These are phyloP conservation scores for Phyllosticta citribraziliensis DNA, from an alignment of 2,329 filamentous ascomycete genomes.

Conservation along the genomic window DNA sequence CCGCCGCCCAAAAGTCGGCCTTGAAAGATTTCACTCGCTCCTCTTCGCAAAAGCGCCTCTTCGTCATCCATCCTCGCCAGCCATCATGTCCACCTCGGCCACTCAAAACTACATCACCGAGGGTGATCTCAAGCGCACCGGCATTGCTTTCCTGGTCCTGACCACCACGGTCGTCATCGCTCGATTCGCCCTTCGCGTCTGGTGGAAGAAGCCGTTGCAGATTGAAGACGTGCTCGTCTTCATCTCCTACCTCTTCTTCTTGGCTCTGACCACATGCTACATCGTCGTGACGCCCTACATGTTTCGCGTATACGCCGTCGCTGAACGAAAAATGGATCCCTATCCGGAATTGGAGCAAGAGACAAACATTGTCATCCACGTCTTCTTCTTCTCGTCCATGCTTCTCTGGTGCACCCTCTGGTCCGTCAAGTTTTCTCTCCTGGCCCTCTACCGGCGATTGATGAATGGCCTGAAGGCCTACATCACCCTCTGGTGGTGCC, in stretches of 20 bases:
- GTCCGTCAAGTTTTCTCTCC: slow-evolving; percentile 32
- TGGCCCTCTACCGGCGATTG: slow-evolving; percentile 31
- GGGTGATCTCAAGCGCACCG: slow-evolving; percentile 12
- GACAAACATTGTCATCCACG: slow-evolving; percentile 21
- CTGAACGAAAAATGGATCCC: slow-evolving; percentile 14
- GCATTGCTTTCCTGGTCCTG: slow-evolving; percentile 14
- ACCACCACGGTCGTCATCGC: slow-evolving; percentile 16
- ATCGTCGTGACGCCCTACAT: slow-evolving; percentile 26
- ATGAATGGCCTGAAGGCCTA: slow-evolving; percentile 25
- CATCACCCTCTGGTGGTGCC: slow-evolving; percentile 28
- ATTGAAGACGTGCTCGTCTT: slow-evolving; percentile 20
- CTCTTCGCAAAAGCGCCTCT: not conserved
- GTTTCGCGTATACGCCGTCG: slow-evolving; percentile 21
- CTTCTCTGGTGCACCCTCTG: slow-evolving; percentile 32
- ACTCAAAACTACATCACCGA: slow-evolving; percentile 15
- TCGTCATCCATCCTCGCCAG: not conserved
- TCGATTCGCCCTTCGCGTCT: slow-evolving; percentile 2
- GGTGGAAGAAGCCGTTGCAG: not conserved
- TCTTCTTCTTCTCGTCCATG: slow-evolving; percentile 31
- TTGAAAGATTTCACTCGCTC: not conserved
- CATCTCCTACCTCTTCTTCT: slow-evolving; percentile 21
- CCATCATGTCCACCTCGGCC: slow-evolving; percentile 12
- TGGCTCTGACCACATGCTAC: slow-evolving; percentile 21
- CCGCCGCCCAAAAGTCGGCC: not conserved
- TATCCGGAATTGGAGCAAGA: slow-evolving; percentile 26